Conservation (phyloP, 495 filamentous ascomycete genomes). For the Penicillium silybi region DNA sequence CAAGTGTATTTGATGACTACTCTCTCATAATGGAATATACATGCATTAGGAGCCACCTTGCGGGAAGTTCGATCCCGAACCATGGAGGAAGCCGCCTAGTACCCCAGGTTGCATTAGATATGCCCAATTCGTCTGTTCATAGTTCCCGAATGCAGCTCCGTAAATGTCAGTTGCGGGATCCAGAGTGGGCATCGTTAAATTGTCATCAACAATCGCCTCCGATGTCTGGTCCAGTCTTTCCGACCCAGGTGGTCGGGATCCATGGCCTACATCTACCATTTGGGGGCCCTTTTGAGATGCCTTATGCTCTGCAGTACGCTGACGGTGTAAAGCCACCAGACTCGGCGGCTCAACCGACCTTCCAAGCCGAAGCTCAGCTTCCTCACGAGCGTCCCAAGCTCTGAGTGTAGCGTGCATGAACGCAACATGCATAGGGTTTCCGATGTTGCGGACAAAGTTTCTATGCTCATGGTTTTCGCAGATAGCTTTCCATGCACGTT, state of each 20-base stretch:
- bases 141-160: neutral
- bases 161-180: neutral
- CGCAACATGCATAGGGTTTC: slow-evolving; percentile 16
- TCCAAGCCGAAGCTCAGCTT: slow-evolving; percentile 4
- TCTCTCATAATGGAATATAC: neutral
- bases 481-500: slow-evolving; percentile 51
- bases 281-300: neutral
- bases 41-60: neutral
- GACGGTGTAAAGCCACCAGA: neutral
- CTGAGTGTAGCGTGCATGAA: slow-evolving; percentile 48
- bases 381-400: slow-evolving; percentile 47
- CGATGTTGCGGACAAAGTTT: slow-evolving; percentile 35
- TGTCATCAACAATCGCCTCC: neutral
- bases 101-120: neutral
- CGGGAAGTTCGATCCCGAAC: neutral
- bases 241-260: neutral
- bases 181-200: neutral
- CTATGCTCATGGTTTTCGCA: slow-evolving; percentile 45
- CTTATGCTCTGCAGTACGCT: neutral
- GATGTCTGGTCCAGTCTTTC: neutral
- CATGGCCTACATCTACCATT: neutral
- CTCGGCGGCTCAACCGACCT: neutral
- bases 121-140: slow-evolving; percentile 2
- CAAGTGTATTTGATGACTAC: too few species aligned
- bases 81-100: neutral